Conservation (phyloP, 148 eudicot species). For the Polygonum maritimum region DNA sequence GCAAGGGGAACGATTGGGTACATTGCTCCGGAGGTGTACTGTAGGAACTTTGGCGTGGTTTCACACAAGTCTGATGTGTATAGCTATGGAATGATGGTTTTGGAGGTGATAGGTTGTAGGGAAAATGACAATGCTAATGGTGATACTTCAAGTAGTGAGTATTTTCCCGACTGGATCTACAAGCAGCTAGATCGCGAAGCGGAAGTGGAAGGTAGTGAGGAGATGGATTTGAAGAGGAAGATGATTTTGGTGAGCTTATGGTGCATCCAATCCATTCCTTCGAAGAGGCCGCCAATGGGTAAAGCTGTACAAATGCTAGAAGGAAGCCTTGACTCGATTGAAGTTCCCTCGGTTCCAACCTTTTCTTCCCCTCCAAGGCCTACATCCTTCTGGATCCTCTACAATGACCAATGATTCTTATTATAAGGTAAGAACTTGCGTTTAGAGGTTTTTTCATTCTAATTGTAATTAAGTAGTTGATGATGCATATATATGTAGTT, state of each 20-base stretch:
- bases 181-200: slow-evolving; percentile 13
- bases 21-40: no score
- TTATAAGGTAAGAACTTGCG: not conserved
- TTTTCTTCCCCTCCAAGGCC: slow-evolving; percentile 11
- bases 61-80: not conserved
- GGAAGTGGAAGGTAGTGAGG: slow-evolving; percentile 6
- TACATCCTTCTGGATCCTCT: not conserved
- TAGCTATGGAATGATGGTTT: slow-evolving; percentile 27
- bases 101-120: slow-evolving; percentile 6
- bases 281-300: slow-evolving; percentile 23
- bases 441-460: not conserved
- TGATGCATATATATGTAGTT: no score
- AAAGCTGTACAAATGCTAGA: slow-evolving; percentile 35
- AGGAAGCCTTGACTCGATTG: slow-evolving; percentile 19
- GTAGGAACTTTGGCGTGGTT: not conserved
- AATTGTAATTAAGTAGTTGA: no score
- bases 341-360: slow-evolving; percentile 25
- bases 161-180: slow-evolving; percentile 20
- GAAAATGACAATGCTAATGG: not conserved
- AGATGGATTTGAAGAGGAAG: slow-evolving; percentile 18
- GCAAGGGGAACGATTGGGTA: no score
- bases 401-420: not conserved
- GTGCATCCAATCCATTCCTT: slow-evolving; percentile 34
- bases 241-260: slow-evolving; percentile 38
- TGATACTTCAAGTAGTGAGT: not conserved